phyloP scores from a whole-genome alignment of 331 rosid species.

The Erythrophleum ivorense region DNA sequence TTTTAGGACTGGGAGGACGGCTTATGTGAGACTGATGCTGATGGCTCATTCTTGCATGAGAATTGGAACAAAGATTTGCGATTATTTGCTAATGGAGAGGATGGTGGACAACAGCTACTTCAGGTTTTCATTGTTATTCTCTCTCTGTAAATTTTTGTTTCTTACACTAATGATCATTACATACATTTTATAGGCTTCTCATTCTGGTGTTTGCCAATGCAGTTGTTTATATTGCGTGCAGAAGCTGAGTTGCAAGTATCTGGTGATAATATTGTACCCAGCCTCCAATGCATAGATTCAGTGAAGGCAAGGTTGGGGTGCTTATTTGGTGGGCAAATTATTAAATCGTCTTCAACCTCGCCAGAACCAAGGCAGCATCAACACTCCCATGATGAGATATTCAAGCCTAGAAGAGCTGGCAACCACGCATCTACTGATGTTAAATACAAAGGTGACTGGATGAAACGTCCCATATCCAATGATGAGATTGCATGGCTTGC shows the following conservation, averaged over 20 bases:
- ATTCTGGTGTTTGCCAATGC: conserved; percentile 37
- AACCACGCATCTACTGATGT: conserved; percentile 43
- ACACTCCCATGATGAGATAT: conserved; percentile 68
- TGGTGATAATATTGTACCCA: conserved; percentile 55
- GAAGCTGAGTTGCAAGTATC: conserved; percentile 81
- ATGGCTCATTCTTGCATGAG: conserved; percentile 92
- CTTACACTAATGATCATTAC: not conserved
- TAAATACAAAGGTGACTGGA: conserved; percentile 94
- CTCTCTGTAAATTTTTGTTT: not conserved
- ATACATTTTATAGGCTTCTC: conserved; percentile 34
- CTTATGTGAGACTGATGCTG: conserved; percentile 83
- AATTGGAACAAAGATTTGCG: conserved; percentile 93
- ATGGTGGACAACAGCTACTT: conserved; percentile 89
- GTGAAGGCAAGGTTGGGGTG: conserved; percentile 60
- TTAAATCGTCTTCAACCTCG: conserved; percentile 50
- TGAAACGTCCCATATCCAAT: conserved; percentile 83
- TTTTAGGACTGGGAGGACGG: conserved; percentile 95
- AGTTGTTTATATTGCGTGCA: conserved; percentile 83
- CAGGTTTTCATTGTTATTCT: conserved; percentile 58
- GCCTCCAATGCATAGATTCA: conserved; percentile 68
- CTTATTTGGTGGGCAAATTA: conserved; percentile 62
- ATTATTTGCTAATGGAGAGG: conserved; percentile 71
- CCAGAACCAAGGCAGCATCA: conserved; percentile 52
- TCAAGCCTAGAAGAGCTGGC: conserved; percentile 80
- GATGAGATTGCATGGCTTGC: conserved; percentile 88